Base-by-base conservation (phyloP, 116 monocot species). In the Papilionanthe hybrid region DNA sequence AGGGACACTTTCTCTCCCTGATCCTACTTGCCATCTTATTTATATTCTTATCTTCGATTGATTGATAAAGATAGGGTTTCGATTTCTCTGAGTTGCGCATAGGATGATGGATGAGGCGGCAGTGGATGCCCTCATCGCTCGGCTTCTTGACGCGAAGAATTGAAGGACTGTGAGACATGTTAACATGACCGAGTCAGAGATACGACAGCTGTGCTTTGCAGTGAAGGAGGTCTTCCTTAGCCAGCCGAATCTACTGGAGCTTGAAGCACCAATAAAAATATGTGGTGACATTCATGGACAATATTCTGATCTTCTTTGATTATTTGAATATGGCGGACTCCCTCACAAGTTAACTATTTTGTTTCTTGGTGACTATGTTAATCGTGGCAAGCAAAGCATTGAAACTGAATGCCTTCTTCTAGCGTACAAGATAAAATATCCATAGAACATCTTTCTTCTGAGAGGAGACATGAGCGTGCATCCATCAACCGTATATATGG, bases 321-420 rank as follows among this genome's bases (percentile, higher is more conserved):
- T 83, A 58, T 83, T 83, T 83, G 83, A 83, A 83, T 83, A 83
- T 60, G 83, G 83, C 30, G 83, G 83, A 55, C 72, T 83, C 78
- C 83, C 18, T 78, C 83, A 72, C 72, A 83, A 78, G 72, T 78
- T 77, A 83, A 83, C 57, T 83, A 78, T 83, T 78, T 78, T 83
- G 73, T 83, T 83, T 41, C 83, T 83, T 23, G 83, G 83, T 25
- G 83, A 83, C 50, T 83, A 83, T 48, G 78, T 83, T 78, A 78
- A 83, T 72, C 83, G 78, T 29, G 78, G 83, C 27, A 83, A 78
- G 73, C 83, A 83, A 45, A 83, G 78, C 78, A 83, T 78, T 41
- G 83, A 83, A 72, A 72, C 78, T n/a, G 78, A 78, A 47, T 83
- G 83, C 83, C 83, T 83, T 72, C 78, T 83, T 45, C 72, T 83